Base-by-base conservation (phyloP, 768 basidiomycete genomes). In the Auriscalpium orientale region DNA sequence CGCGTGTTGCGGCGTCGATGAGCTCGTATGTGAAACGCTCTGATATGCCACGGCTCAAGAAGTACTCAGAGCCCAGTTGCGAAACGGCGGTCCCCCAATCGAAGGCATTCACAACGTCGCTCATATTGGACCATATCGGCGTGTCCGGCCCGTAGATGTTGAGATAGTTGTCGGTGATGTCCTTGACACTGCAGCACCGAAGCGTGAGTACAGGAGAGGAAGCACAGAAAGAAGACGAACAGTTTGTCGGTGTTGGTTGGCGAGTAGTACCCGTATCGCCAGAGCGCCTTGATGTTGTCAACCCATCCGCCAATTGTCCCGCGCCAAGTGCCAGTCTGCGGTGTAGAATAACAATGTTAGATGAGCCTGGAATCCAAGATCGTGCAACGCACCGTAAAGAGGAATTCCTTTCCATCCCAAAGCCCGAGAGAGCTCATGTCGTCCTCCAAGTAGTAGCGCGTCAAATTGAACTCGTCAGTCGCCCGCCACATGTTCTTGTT, bases 371-470 rank as follows among this genome's bases (percentile, higher is more conserved):
- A 28, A 28, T 28, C 28, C 2, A 28, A 28, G 28, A 28, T 5
- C 7, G 4, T 28, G 7, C 21, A n/a, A 67, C 80, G 58, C 62
- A 91, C 89, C 21, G 79, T 76, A 53, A 90, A 67, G 28, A 90
- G 64, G 54, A 95, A 79, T 36, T 82, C 65, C 60, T 80, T 71
- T 1, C 95, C 95, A 65, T 98, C 89, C 91, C 91, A 95, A 50
- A 95, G 76, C 1, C 85, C 87, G 46, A 82, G 75, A 46, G 77
- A 75, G 37, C 79, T 79, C 28, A 78, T 72, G 21, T 79, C 74
- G 15, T 75, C 73, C 2, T 68, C 65, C 56, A 81, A 82, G 15
- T 36, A 70, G 34, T 64, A 66, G 52, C 78, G 74, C 2, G 79
- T 81, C 20, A 95, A 75, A 59, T 87, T 85, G 69, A 94, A 94